These are phyloP conservation scores for Dioscorea alata DNA, from an alignment of 106 monocot species.

Conservation along the genomic window DNA sequence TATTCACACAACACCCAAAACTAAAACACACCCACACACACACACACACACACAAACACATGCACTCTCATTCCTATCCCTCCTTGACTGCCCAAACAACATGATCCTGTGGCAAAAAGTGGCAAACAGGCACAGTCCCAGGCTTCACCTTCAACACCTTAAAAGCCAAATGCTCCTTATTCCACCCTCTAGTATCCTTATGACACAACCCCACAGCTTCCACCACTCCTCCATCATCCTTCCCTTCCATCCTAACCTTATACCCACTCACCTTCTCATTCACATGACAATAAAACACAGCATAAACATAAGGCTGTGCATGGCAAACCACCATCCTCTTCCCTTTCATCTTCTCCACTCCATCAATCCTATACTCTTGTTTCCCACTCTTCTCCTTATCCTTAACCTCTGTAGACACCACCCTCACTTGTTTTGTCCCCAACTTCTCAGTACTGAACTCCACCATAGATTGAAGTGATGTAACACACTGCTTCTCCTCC, in stretches of 20 bases:
- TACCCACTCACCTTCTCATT: conserved; percentile 20
- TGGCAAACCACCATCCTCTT: conserved; percentile 36
- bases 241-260: conserved; percentile 18
- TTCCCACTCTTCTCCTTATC: not conserved
- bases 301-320: conserved; percentile 23
- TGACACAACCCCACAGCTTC: conserved; percentile 33
- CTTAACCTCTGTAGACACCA: conserved; percentile 10
- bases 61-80: too few species aligned
- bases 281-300: conserved; percentile 38
- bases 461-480: conserved; percentile 43
- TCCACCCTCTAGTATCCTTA: conserved; percentile 37
- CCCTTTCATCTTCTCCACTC: not conserved
- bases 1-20: too few species aligned
- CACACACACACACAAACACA: too few species aligned
- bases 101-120: conserved; percentile 44
- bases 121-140: conserved; percentile 35
- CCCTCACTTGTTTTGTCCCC: conserved; percentile 14
- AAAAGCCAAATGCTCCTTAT: conserved; percentile 40
- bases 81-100: too few species aligned
- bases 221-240: conserved; percentile 16
- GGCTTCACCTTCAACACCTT: conserved; percentile 43
- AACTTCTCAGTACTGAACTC: conserved; percentile 25
- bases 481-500: conserved; percentile 25
- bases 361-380: conserved; percentile 16
- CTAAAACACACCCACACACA: too few species aligned